Evolutionary conservation across 495 filamentous ascomycete genomes (phyloP), one percentile per base, ranked within the genome.

Genomic region (Thermothielavioides terrestris): DNA sequence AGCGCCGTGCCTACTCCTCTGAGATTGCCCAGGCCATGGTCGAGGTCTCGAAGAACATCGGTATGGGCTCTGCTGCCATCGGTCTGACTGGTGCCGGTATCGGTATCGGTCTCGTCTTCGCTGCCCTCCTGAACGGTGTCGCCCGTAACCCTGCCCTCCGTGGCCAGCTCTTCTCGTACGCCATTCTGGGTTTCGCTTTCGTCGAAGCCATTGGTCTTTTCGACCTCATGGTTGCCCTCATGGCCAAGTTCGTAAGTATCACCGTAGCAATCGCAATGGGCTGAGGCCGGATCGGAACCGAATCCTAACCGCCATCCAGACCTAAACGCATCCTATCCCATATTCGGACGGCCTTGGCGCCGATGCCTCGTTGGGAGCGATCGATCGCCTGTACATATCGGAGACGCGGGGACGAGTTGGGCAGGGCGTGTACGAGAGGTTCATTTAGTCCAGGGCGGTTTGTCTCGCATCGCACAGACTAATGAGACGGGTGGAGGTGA

Each of bases 171-270:
- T 92, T 92, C 84, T 81, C 84, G 55, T 89, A 92, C 76, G 86
- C 87, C 78, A 89, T 92, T 84, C 74, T 92, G 65, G 86, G 86
- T 74, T 92, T 92, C 71, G 86, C 87, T 63, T 92, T 92, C 82
- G 86, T 88, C 68, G 87, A 92, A 71, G 87, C 87, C 77, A 92
- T 88, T 59, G 87, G 86, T 80, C 82, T 92, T 64, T 89, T 91
- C 84, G 85, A 87, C 67, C 82, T 91, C 63, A 91, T 91, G 85
- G 81, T 89, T 84, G 84, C 85, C 71, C 83, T 88, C 75, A 88
- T 88, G 83, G 81, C 80, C 80, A 85, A 85, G 78, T 79, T 76
- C 71, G 75, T 79, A 72, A 59, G 73, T 76, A 38, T 52, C 17
- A 18, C 44, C 31, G 53, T 41, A 41, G 40, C 36, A n/a, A 21